These are phyloP conservation scores for Evansstolkia leycettana DNA, from an alignment of 495 filamentous ascomycete genomes.

Conservation along the genomic window DNA sequence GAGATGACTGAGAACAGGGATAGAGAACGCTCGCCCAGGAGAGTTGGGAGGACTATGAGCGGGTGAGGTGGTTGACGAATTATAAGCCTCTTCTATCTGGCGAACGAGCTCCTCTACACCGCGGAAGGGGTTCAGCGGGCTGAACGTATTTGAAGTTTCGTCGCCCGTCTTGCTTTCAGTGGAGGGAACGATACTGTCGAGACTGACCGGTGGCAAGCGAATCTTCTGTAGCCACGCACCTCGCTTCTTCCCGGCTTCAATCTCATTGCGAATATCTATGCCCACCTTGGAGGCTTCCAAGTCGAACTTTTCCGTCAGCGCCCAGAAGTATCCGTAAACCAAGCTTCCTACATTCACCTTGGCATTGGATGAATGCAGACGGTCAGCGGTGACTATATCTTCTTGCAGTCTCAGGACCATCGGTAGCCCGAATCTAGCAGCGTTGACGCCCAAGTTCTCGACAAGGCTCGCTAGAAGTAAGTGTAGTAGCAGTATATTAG, in stretches of 20 bases:
- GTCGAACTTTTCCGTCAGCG: constrained; percentile 62
- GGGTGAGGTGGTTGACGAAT: constrained; percentile 41
- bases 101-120: constrained; percentile 50
- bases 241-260: constrained; percentile 55
- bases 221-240: constrained; percentile 64
- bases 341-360: constrained; percentile 73
- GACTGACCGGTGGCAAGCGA: constrained; percentile 37
- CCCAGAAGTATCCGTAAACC: constrained; percentile 79
- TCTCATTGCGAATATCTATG: constrained; percentile 58
- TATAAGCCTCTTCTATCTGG: constrained; percentile 57
- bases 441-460: constrained; percentile 72
- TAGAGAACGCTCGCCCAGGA: constrained; percentile 50
- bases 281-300: constrained; percentile 57
- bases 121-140: constrained; percentile 22
- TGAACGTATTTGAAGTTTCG: constrained; percentile 2
- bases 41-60: constrained; percentile 59
- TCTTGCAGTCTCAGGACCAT: constrained; percentile 84
- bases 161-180: constrained; percentile 8
- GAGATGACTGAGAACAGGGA: constrained; percentile 41
- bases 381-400: constrained; percentile 56
- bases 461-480: constrained; percentile 60
- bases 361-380: constrained; percentile 32
- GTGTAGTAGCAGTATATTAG: constrained; percentile 64
- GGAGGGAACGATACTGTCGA: constrained; percentile 32
- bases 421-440: constrained; percentile 62